phyloP scores from a whole-genome alignment of 495 filamentous ascomycete genomes.

The Neurospora sp. region DNA sequence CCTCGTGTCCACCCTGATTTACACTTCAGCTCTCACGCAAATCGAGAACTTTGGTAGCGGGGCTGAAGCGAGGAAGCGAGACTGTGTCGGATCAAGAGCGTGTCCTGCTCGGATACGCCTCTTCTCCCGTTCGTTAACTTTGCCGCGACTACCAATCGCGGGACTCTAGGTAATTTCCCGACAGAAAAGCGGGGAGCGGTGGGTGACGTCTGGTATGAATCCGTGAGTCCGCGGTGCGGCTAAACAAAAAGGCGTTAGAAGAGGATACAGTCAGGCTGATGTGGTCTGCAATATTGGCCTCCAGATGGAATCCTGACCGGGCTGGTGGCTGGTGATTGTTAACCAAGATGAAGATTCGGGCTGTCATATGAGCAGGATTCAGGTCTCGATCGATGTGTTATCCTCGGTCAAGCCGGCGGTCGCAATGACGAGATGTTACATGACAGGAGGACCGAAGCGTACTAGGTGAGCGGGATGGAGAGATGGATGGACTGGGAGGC shows the following conservation, averaged over 20 bases:
- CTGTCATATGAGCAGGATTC: neutral
- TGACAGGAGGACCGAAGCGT: neutral
- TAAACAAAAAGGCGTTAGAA: slow-evolving; percentile 18
- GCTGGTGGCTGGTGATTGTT: slow-evolving; percentile 11
- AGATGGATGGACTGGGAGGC: neutral
- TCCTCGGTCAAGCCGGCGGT: neutral
- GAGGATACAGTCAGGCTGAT: neutral
- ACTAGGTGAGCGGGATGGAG: neutral
- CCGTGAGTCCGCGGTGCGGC: slow-evolving; percentile 11
- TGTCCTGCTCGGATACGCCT: neutral
- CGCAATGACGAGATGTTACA: neutral
- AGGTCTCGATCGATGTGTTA: neutral
- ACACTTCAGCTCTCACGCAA: neutral
- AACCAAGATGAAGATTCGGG: neutral
- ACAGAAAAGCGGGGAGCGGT: slow-evolving; percentile 3
- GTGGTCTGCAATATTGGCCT: neutral
- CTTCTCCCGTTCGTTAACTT: neutral
- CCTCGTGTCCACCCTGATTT: neutral
- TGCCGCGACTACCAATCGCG: slow-evolving; percentile 14
- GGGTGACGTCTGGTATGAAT: neutral
- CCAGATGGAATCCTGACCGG: neutral
- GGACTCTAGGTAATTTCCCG: slow-evolving; percentile 10
- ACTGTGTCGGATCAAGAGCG: neutral
- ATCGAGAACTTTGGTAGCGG: neutral
- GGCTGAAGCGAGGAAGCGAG: neutral